Base-by-base conservation (phyloP, 352 stramenopile species). In the Pythium sp. region DNA sequence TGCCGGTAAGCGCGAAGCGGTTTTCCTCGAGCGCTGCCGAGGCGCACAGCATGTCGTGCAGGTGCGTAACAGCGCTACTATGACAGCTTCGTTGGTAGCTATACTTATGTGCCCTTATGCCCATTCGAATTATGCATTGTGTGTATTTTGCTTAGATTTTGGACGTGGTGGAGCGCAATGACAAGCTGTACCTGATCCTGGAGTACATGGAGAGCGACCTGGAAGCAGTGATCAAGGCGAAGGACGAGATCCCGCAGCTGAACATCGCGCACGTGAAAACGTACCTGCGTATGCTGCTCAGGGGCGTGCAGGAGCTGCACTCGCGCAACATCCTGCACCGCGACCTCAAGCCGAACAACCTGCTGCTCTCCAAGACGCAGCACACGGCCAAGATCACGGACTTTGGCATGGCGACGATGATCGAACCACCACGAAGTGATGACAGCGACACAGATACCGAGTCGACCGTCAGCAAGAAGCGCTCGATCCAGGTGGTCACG, bases 201-300 rank as follows among this genome's bases (percentile, higher is more conserved):
- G 87, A 95, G 64, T 90, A 82, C 65, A 92, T 95, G 86, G 81
- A 91, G 58, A 87, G 79, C 68, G 87, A 95, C 64, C 68, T 94
- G 22, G 84, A 94, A 70, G 79, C 72, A 18, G 62, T 91, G 2
- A 71, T 94, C 55, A 68, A 77, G 41, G 68, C 76, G 0, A 81
- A 78, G 32, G 77, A 78, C 14, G 68, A 71, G 12, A 58, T 77
- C 0, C 78, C 75, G 9, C 70, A 67, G 34, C 72, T 94, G 5
- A 65, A 76, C 0, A 62, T 91, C 22, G 62, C 77, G 5, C 79
- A 90, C 32, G 76, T 93, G 9, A 94, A 93, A 58, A 76, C 71
- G 20, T 91, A 89, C 63, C 75, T 95, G 49, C 76, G 72, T 30
- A 92, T 92, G 82, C 67, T 93, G 22, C 66, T 93, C 15, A 60